phyloP scores from a whole-genome alignment of 805 yeast genomes.

The Starmerella floricola region DNA sequence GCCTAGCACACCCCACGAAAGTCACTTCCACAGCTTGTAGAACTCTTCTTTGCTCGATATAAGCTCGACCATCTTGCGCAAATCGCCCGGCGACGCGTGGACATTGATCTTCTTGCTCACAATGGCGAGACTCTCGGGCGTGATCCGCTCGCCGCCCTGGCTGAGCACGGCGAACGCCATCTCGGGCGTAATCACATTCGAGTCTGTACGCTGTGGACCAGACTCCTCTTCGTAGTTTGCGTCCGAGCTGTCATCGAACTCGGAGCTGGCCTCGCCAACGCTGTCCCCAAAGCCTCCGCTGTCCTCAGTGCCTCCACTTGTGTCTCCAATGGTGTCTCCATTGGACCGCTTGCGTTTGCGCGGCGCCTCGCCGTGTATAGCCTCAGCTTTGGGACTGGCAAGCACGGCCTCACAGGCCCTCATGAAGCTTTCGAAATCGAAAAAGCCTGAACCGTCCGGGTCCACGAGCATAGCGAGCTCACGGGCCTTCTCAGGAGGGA shows the following conservation, averaged over 20 bases:
- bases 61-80: constrained; percentile 26
- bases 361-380: too few species aligned
- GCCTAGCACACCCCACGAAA: too few species aligned
- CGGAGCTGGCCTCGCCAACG: too few species aligned
- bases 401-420: constrained; percentile 7
- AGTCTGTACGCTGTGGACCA: too few species aligned
- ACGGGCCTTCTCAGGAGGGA: constrained; percentile 16
- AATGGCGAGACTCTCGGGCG: constrained; percentile 22
- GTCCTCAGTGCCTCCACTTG: too few species aligned
- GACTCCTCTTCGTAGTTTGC: background rate
- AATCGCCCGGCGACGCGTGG: constrained; percentile 23
- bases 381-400: too few species aligned
- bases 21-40: constrained; percentile 21
- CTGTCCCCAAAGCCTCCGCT: too few species aligned
- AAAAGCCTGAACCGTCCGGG: constrained; percentile 22
- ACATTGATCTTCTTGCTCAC: constrained; percentile 25
- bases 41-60: constrained; percentile 24
- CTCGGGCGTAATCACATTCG: too few species aligned
- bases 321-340: too few species aligned
- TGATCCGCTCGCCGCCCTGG: constrained; percentile 19
- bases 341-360: too few species aligned
- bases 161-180: constrained; percentile 19
- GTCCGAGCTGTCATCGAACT: too few species aligned
- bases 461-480: constrained; percentile 21
- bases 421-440: constrained; percentile 26